Evolutionary conservation across 345 rosid genomes (phyloP).

Genomic region (Conringia planisiliqua): DNA sequence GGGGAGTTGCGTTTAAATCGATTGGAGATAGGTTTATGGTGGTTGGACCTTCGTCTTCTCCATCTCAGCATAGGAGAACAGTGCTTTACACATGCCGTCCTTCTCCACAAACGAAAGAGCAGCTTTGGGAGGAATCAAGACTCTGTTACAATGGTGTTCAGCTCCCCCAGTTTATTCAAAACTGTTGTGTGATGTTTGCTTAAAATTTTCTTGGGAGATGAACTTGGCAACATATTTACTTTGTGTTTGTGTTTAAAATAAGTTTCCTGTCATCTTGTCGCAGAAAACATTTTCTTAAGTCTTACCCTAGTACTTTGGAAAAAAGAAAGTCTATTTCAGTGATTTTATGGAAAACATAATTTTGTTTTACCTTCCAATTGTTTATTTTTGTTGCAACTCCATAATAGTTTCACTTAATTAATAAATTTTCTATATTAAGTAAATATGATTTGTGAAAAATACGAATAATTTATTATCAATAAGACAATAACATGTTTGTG

Average conservation of each 20-base stretch:
- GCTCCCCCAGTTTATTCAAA: background rate
- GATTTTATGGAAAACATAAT: no score
- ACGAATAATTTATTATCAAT: no score
- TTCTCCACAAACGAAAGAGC: constrained; percentile 19
- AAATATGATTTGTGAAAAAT: no score
- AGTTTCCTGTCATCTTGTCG: background rate
- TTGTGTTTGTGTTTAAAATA: background rate
- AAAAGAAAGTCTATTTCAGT: no score
- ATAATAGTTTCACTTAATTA: no score
- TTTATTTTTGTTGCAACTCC: no score
- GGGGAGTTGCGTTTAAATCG: constrained; percentile 58
- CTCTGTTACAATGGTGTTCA: background rate
- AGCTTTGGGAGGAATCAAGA: constrained; percentile 19
- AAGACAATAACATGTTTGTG: no score
- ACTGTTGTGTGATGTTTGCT: constrained; percentile 16
- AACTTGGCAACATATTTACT: background rate
- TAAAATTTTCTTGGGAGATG: background rate
- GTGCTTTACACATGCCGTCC: constrained; percentile 59
- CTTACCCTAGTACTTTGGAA: no score
- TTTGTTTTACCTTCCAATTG: no score
- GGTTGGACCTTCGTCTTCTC: constrained; percentile 41
- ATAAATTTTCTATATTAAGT: no score
- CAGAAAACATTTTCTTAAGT: no score
- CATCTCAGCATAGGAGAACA: constrained; percentile 35
- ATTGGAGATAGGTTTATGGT: constrained; percentile 46